Base-by-base conservation (phyloP, 176 grass and related monocot species). In the Triticum urartu region DNA sequence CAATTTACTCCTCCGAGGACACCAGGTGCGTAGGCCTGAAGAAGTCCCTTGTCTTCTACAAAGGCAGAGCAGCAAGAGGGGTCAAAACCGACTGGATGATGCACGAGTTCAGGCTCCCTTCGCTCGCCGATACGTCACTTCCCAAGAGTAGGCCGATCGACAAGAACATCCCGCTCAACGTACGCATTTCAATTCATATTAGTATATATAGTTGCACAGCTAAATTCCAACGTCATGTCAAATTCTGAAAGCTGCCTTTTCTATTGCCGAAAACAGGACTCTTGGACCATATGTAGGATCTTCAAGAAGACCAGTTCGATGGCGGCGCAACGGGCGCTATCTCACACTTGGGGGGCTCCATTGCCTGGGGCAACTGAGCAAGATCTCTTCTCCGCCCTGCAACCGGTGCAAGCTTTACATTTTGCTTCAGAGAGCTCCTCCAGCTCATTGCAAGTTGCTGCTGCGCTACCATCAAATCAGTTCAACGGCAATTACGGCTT, bases 41-140 rank as follows among this genome's bases (percentile, higher is more conserved):
- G 89, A 99, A 99, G 83, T 99, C 94, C 4, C 97, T 99, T 10
- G 94, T 99, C 25, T 99, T 97, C 90, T 99, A 99, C 94, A 89
- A 85, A 80, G 97, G 97, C 4, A 94, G 97, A 82, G 97, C 97
- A 0, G 97, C 92, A 1, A 97, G 93, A 85, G 97, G 92, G 39
- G 43, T 89, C 54, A 99, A 99, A 84, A 99, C 97, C 1, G 94
- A 99, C 40, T 99, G 97, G 94, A 99, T 99, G 97, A 99, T 99
- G 97, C 97, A 99, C 3, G 97, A 99, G 79, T 99, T 99, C 64
- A 94, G 94, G 77, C 92, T 99, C 28, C 94, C 97, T 81, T 91
- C 97, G 0, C 86, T 90, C 39, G 45, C 81, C 0, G 92, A 94
- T 71, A 83, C 94, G 0, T 87, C 87, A 18, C 75, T 89, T 77